phyloP scores from a whole-genome alignment of 2,329 filamentous ascomycete genomes.

The Neonectria ditissima region DNA sequence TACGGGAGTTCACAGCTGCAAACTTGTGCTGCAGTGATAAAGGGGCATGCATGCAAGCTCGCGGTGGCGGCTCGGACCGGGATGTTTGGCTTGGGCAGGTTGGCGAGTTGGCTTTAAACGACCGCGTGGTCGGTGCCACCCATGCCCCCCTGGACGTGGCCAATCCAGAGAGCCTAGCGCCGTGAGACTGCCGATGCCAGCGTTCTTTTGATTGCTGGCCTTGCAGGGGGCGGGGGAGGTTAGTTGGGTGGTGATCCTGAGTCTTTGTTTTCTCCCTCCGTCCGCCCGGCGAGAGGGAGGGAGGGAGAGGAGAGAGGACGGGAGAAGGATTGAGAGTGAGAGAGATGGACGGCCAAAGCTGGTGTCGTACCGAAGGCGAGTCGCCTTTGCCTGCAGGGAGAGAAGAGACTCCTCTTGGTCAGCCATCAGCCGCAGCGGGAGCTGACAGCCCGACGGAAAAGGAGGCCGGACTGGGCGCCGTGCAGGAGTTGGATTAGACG shows the following conservation, averaged over 20 bases:
- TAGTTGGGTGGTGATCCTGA: background rate
- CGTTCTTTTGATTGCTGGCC: conserved; percentile 28
- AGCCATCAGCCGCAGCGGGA: no score
- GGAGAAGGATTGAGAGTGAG: no score
- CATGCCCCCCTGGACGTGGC: conserved; percentile 37
- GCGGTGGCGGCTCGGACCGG: conserved; percentile 41
- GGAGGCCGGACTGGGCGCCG: conserved; percentile 25
- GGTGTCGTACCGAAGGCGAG: no score
- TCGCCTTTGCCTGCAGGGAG: no score
- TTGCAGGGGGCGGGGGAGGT: conserved; percentile 12
- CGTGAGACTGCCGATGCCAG: conserved; percentile 39
- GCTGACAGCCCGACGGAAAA: conserved; percentile 21
- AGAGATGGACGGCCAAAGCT: no score
- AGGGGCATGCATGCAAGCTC: conserved; percentile 46
- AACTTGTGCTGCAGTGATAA: conserved; percentile 43
- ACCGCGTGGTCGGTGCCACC: conserved; percentile 45
- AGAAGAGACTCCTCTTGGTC: no score
- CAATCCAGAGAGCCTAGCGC: conserved; percentile 36
- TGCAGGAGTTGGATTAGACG: conserved; percentile 26
- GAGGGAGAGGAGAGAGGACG: no score
- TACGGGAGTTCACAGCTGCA: no score
- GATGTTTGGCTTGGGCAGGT: conserved; percentile 29
- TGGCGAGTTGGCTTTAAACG: conserved; percentile 27
- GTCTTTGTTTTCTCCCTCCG: conserved; percentile 9
- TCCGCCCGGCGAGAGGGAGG: background rate